Evolutionary conservation across 352 stramenopile species (phyloP), one percentile per base, ranked within the genome.

Genomic region (Pythium insidiosum): DNA sequence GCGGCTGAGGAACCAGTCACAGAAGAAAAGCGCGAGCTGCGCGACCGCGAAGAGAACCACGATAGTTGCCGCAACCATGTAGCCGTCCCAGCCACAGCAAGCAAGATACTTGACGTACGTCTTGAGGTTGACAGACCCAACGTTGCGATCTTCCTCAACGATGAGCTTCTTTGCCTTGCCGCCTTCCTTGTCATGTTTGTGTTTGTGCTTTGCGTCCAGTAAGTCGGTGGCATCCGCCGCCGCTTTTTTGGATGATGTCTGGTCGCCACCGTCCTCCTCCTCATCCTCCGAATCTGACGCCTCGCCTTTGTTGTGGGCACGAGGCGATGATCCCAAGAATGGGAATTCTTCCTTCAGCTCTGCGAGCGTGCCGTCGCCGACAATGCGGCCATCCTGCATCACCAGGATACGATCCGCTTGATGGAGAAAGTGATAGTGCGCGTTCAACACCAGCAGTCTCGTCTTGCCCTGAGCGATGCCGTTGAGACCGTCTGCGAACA

Each of bases 21-120:
- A 68, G 23, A 68, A 66, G 43, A 79, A 74, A 11, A 77, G 36
- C 1, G 55, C 51, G 6, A 73, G 39, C 53, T 81, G 68, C 2
- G 68, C 61, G 22, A 71, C 34, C 2, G 50, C 53, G 33, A 79
- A 79, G 9, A 76, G 41, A 3, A 46, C 15, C 6, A 70, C 23
- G 35, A 79, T 66, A 0, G 48, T 49, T 1, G 28, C 35, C 0
- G 26, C 51, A 2, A 83, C 38, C 1, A 70, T 16, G 12, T 55
- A 55, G 20, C 61, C 70, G 36, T 73, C 73, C 61, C 62, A 77
- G 20, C 66, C 70, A 1, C 56, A 72, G n/a, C 58, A 51, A 28
- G 57, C 57, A 10, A 78, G 41, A 34, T 76, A 81, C n/a, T 73
- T 63, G 30, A 72, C 51, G 38, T 81, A 81, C 4, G 64, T 73